Base-by-base conservation (phyloP, 2,329 filamentous ascomycete species). In the Scytalidium lignicola region DNA sequence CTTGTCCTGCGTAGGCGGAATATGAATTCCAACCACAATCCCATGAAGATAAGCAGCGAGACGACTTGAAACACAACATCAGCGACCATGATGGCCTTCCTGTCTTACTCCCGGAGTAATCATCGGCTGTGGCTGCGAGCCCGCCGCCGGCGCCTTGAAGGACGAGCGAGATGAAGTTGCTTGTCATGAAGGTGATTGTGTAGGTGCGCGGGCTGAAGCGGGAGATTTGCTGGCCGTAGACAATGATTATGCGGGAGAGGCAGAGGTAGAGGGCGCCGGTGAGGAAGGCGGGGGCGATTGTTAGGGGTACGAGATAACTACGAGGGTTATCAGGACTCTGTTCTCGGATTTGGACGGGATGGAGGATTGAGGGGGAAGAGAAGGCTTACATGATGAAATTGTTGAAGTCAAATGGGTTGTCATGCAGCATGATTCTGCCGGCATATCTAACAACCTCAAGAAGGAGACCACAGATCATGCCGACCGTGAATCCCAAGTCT, bases 231-330 rank as follows among this genome's bases (percentile, higher is more conserved):
- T 65, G 57, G 0, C 71, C 73, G 53, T 72, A 74, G 4, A 66
- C 67, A 18, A 64, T 59, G 8, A 75, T 70, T 51, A 76, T 74
- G 20, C 68, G 64, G 3, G 70, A 61, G 32, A 85, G 69, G 50
- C 77, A 81, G 49, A 86, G 67, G 58, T 86, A 86, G 46, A 85
- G 72, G 2, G 73, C 77, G 1, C 79, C 81, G 12, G 78, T 73
- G 60, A 84, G 70, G 60, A 84, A 85, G 2, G 80, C 80, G 0
- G 83, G 82, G 0, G 70, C 82, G 48, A 85, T 74, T 8, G 81
- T 85, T 47, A 86, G 69, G 54, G 74, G 76, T 60, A 76, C 72
- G 28, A 82, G 78, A 53, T 53, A 47, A 15, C 32, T 37, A 37
- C 15, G 28, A 18, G 43, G 20, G 23, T 29, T 41, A n/a, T 50